A percentile compares a stretch with the other conserved stretches of the same genome.
phyloP scores from a whole-genome alignment of 192 early-diverging fungal species.

The Glomus cerebriforme region DNA sequence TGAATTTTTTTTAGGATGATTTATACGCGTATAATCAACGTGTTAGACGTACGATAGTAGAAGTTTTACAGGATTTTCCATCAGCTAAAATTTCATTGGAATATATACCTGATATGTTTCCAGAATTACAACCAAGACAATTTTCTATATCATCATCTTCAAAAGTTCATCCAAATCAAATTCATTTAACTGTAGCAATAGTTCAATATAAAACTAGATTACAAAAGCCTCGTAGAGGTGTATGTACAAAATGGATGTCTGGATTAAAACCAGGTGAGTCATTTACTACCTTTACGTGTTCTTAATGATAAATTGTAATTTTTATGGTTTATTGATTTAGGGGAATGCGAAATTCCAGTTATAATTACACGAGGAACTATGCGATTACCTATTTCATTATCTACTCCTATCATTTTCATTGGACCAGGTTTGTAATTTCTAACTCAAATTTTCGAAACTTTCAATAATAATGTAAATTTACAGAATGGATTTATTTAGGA shows the following conservation, averaged over 20 bases:
- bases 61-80: conserved; percentile 85
- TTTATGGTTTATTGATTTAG: background rate
- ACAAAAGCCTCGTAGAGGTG: conserved; percentile 69
- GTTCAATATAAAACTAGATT: conserved; percentile 85
- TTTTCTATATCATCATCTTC: conserved; percentile 85
- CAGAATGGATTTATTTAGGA: conserved; percentile 41
- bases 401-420: conserved; percentile 72
- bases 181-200: conserved; percentile 63
- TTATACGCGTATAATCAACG: conserved; percentile 85
- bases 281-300: conserved; percentile 26
- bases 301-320: background rate
- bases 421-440: conserved; percentile 64
- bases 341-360: conserved; percentile 39
- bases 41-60: conserved; percentile 75
- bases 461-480: background rate
- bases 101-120: conserved; percentile 87
- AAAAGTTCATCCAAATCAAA: conserved; percentile 34
- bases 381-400: conserved; percentile 55
- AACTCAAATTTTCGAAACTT: background rate
- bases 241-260: conserved; percentile 81
- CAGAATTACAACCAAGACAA: conserved; percentile 71
- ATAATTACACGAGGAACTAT: conserved; percentile 68
- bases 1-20: conserved; percentile 65
- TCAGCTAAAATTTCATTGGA: conserved; percentile 69
- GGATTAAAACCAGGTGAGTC: conserved; percentile 45